Evolutionary conservation across 495 filamentous ascomycete species (phyloP).

Genomic region (Lepraria neglecta): DNA sequence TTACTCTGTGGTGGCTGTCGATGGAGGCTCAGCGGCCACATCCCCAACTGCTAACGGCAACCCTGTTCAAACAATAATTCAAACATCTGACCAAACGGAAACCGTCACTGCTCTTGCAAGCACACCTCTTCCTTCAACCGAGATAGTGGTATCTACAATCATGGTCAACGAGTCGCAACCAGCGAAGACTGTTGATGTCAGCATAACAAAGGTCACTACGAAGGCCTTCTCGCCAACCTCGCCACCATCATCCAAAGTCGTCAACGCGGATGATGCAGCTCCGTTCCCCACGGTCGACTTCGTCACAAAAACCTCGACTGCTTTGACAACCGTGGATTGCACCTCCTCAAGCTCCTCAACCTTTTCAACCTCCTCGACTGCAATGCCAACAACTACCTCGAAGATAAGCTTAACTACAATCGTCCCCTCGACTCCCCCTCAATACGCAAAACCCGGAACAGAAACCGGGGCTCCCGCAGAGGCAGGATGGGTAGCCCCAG

Average conservation of each 20-base stretch:
- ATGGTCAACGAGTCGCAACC: constrained; percentile 11
- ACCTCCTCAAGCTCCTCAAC: constrained; percentile 42
- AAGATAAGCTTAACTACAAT: background rate
- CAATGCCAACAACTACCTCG: constrained; percentile 8
- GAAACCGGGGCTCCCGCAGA: background rate
- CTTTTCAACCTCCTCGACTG: constrained; percentile 19
- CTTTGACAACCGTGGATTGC: constrained; percentile 39
- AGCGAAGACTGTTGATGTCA: constrained; percentile 19
- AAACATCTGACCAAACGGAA: constrained; percentile 29
- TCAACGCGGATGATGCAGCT: constrained; percentile 13
- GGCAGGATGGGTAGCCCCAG: constrained; percentile 7
- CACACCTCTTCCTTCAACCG: constrained; percentile 19
- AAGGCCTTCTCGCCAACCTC: constrained; percentile 3
- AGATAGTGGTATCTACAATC: constrained; percentile 24
- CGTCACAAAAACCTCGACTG: constrained; percentile 7
- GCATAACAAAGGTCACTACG: constrained; percentile 2
- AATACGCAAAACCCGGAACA: background rate
- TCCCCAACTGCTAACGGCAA: constrained; percentile 20
- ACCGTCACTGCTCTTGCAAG: constrained; percentile 29
- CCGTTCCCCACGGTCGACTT: background rate
- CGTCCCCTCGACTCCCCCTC: background rate
- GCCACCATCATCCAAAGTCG: background rate
- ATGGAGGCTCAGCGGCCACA: constrained; percentile 33
- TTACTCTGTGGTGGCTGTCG: constrained; percentile 48
- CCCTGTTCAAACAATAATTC: constrained; percentile 33